These are phyloP conservation scores for Wickerhamomyces queroliae DNA, from an alignment of 805 yeast genomes.

Conservation along the genomic window DNA sequence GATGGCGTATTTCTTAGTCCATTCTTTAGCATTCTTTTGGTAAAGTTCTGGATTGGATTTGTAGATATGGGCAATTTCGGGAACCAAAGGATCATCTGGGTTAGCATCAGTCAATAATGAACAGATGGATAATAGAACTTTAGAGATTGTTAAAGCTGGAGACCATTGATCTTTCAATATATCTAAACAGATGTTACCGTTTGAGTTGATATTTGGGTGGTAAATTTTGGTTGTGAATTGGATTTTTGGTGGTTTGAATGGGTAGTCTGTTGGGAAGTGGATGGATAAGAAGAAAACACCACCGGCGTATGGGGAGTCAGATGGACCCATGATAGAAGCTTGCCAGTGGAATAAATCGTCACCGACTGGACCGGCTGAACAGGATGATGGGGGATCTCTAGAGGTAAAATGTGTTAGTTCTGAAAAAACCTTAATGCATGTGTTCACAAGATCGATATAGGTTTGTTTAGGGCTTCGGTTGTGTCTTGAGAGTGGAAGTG, in stretches of 20 bases:
- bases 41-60: conserved; percentile 91
- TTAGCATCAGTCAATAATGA: conserved; percentile 96
- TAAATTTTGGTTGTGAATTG: conserved; percentile 92
- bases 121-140: conserved; percentile 90
- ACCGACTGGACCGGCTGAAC: conserved; percentile 98
- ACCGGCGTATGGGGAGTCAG: conserved; percentile 85
- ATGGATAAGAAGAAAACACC: conserved; percentile 95
- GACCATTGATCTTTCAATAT: conserved; percentile 98
- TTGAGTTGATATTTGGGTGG: conserved; percentile 95
- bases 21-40: conserved; percentile 95
- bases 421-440: not conserved
- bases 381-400: conserved; percentile 98
- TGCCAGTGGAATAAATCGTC: conserved; percentile 99
- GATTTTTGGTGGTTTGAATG: conserved; percentile 96
- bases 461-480: no score
- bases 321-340: conserved; percentile 98
- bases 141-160: conserved; percentile 94
- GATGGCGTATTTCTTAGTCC: conserved; percentile 98
- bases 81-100: conserved; percentile 98
- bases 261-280: conserved; percentile 98
- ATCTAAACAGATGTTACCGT: conserved; percentile 95
- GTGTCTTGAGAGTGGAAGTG: no score
- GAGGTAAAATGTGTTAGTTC: conserved; percentile 13
- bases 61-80: conserved; percentile 95
- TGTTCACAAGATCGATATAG: not conserved